Evolutionary conservation across 768 basidiomycete genomes (phyloP).

Genomic region (Tylopilus intermedius): DNA sequence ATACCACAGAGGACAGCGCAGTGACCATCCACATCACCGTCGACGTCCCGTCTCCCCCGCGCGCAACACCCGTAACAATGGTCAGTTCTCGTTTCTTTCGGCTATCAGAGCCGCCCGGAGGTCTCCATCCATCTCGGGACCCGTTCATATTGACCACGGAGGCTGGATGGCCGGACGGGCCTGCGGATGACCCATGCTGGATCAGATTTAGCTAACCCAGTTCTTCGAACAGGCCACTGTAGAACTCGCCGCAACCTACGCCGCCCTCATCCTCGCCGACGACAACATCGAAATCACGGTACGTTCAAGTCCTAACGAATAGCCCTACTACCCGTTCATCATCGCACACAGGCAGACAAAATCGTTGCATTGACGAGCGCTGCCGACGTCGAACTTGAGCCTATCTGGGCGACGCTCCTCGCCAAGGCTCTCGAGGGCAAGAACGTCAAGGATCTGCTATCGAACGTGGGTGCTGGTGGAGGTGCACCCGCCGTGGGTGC

Average conservation of each 20-base stretch:
- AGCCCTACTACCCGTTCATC: not conserved
- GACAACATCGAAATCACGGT: conserved; percentile 97
- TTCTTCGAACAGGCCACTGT: conserved; percentile 39
- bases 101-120: not conserved
- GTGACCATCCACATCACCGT: conserved; percentile 12
- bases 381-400: conserved; percentile 82
- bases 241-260: conserved; percentile 93
- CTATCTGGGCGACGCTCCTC: conserved; percentile 96
- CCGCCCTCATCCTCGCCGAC: conserved; percentile 97
- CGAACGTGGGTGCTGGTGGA: conserved; percentile 91
- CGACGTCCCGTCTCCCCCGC: conserved; percentile 10
- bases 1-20: not conserved
- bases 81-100: conserved; percentile 15
- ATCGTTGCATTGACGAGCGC: conserved; percentile 79
- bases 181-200: conserved; percentile 6
- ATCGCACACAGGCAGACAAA: conserved; percentile 71
- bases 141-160: not conserved
- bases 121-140: not conserved
- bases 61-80: conserved; percentile 19
- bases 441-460: conserved; percentile 92
- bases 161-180: conserved; percentile 19
- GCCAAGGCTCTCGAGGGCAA: conserved; percentile 98
- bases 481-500: conserved; percentile 71
- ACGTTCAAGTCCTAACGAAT: conserved; percentile 30
- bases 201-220: conserved; percentile 13